Evolutionary conservation across 768 basidiomycete genomes (phyloP).

Genomic region (Amylocystis lapponica): DNA sequence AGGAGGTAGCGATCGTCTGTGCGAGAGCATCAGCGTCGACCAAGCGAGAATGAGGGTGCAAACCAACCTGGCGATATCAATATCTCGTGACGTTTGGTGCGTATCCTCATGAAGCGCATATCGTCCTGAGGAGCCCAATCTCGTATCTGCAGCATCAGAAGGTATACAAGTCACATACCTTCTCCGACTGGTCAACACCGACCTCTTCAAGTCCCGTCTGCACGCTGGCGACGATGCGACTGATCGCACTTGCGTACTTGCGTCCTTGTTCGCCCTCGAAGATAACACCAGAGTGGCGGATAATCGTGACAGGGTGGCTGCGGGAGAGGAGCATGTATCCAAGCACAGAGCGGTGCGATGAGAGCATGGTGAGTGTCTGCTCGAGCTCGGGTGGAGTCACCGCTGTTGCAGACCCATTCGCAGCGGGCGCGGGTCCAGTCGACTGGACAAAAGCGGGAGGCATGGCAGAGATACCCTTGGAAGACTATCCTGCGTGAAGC

Average conservation of each 20-base stretch:
- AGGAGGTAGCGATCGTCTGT: constrained; percentile 76
- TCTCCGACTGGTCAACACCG: constrained; percentile 54
- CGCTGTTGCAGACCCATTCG: neutral
- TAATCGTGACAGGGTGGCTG: constrained; percentile 66
- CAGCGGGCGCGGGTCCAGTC: too few species aligned
- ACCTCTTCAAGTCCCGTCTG: constrained; percentile 76
- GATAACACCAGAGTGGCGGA: constrained; percentile 78
- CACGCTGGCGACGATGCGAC: constrained; percentile 72
- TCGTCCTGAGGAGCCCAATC: constrained; percentile 53
- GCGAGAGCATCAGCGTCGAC: neutral
- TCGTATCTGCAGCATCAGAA: neutral
- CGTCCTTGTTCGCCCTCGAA: constrained; percentile 82
- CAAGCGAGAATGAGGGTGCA: constrained; percentile 1
- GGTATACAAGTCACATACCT: constrained; percentile 34
- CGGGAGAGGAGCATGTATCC: constrained; percentile 84
- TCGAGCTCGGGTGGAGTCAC: constrained; percentile 62
- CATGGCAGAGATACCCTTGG: neutral
- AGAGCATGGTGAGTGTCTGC: constrained; percentile 67
- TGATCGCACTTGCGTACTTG: constrained; percentile 68
- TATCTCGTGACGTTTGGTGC: constrained; percentile 86
- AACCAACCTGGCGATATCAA: constrained; percentile 89
- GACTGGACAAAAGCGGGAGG: too few species aligned
- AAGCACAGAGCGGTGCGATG: constrained; percentile 78
- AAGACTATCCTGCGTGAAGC: constrained; percentile 2
- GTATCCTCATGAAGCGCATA: constrained; percentile 82